A percentile compares a stretch with the other conserved stretches of the same genome.
These are phyloP conservation scores for Piper betle DNA, from an alignment of 164 flowering plant genomes.

Conservation along the genomic window DNA sequence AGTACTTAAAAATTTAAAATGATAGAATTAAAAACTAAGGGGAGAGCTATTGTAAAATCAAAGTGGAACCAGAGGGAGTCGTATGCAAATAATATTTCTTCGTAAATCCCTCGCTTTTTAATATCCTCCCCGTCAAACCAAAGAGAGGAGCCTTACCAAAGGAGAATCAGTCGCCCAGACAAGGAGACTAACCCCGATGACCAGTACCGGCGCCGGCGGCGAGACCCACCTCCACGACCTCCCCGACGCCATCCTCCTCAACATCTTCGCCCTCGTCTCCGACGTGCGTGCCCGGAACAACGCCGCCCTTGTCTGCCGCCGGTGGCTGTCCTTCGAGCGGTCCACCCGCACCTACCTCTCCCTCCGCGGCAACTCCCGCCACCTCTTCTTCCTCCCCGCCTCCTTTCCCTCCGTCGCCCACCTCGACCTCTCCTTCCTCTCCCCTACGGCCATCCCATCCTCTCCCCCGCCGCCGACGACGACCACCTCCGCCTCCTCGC, in stretches of 20 bases:
- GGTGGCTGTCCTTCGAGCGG: constrained; percentile 50
- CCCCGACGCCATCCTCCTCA: constrained; percentile 58
- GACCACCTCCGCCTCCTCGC: constrained; percentile 30
- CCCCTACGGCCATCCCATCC: constrained; percentile 75
- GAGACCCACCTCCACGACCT: constrained; percentile 40
- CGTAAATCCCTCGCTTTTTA: no score
- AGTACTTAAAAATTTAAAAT: no score
- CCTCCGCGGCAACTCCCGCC: constrained; percentile 73
- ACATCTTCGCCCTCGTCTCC: constrained; percentile 31
- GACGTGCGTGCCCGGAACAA: constrained; percentile 59
- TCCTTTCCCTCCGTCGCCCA: constrained; percentile 43
- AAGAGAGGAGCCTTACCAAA: no score
- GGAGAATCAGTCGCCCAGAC: no score
- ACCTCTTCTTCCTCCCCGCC: constrained; percentile 47
- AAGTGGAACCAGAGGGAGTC: no score
- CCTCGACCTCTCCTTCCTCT: constrained; percentile 72
- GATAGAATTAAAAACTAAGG: no score
- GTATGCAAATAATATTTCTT: no score
- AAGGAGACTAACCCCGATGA: no score
- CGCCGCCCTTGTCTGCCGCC: constrained; percentile 48
- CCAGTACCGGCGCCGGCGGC: background rate
- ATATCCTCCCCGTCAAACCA: no score
- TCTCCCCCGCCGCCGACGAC: constrained; percentile 14
- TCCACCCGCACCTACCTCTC: constrained; percentile 49
- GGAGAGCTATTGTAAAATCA: no score